A percentile compares a stretch with the other conserved stretches of the same genome.
These are phyloP conservation scores for Pelargonium myrrhifolium DNA, from an alignment of 441 rosid species.

Conservation along the genomic window DNA sequence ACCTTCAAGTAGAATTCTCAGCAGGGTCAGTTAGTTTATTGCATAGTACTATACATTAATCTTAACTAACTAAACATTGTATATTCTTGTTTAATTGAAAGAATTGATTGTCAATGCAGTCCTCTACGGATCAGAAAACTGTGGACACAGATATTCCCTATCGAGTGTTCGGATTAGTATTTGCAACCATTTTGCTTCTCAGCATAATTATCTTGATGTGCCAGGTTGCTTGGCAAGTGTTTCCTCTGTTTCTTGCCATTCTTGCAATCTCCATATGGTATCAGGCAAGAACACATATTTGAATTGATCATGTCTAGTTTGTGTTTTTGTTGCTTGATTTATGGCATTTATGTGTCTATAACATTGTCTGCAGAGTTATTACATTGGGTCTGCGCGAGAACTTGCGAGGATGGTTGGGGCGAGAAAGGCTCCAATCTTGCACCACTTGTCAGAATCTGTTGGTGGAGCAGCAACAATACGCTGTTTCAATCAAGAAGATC, in stretches of 20 bases:
- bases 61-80: too few relatives aligned
- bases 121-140: constrained; percentile 56
- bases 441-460: constrained; percentile 59
- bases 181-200: constrained; percentile 53
- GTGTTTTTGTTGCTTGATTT: too few relatives aligned
- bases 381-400: constrained; percentile 58
- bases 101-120: constrained; percentile 38
- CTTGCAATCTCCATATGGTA: constrained; percentile 54
- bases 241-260: constrained; percentile 43
- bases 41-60: too few relatives aligned
- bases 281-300: constrained; percentile 34
- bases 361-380: constrained; percentile 54
- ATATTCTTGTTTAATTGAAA: neutral
- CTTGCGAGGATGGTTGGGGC: constrained; percentile 63
- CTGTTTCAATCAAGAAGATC: constrained; percentile 47
- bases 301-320: too few relatives aligned
- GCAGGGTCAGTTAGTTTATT: constrained; percentile 34
- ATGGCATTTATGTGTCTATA: too few relatives aligned
- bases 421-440: constrained; percentile 55
- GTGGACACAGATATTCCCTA: constrained; percentile 61
- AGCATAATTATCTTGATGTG: constrained; percentile 51
- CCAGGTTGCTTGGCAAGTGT: constrained; percentile 50
- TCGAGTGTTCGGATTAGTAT: constrained; percentile 55
- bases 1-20: constrained; percentile 51
- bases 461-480: constrained; percentile 47